Conservation (phyloP, 148 eudicot species). For the Arctostaphylos glauca region DNA sequence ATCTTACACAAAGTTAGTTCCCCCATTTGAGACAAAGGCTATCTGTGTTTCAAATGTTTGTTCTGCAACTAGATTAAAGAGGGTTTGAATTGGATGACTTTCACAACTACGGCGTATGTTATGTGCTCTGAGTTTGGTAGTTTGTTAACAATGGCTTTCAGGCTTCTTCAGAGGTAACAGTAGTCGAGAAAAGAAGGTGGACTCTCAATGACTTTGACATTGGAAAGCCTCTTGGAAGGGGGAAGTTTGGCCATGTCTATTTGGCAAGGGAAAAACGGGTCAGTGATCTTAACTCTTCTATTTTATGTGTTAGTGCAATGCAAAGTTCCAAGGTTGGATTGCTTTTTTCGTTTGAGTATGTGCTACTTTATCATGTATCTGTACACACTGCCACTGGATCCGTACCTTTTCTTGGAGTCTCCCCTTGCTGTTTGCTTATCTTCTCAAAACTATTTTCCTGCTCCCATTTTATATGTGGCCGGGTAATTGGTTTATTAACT, state of each 20-base stretch:
- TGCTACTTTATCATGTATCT: no score
- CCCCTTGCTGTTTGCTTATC: no score
- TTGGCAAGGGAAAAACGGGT: conserved; percentile 92
- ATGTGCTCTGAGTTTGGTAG: neutral
- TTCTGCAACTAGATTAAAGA: neutral
- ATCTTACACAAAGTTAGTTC: neutral
- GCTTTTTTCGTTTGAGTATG: neutral
- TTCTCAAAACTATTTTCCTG: no score
- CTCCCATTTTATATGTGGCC: no score
- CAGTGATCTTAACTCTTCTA: conserved; percentile 24
- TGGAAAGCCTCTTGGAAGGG: conserved; percentile 96
- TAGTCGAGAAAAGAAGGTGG: conserved; percentile 81
- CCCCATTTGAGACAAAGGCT: no score
- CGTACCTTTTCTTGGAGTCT: neutral
- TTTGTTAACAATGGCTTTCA: conserved; percentile 23
- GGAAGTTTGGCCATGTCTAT: conserved; percentile 95
- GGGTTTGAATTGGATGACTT: neutral
- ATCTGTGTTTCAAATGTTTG: neutral
- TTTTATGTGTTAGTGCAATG: neutral
- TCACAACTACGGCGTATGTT: neutral
- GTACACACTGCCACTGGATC: no score
- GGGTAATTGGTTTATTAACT: no score
- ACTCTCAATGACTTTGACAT: conserved; percentile 80
- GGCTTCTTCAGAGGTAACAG: conserved; percentile 56
- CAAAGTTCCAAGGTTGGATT: neutral